Conservation (phyloP, 345 rosid genomes). For the Bruguiera gymnorhiza region DNA sequence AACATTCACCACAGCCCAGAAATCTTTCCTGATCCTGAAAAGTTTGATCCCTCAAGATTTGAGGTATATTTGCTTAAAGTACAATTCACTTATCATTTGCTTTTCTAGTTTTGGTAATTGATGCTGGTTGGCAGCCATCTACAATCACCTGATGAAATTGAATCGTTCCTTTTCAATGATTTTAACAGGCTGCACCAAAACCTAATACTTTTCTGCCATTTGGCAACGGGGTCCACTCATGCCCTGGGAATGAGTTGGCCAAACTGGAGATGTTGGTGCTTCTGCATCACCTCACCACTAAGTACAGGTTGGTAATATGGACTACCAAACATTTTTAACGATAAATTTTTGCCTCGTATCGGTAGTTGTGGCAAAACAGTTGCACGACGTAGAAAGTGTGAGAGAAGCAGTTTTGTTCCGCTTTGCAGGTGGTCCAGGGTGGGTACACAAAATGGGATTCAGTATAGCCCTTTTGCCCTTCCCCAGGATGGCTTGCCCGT, state of each 20-base stretch:
- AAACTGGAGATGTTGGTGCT: slow-evolving; percentile 70
- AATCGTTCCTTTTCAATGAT: slow-evolving; percentile 5
- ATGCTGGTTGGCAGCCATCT: no score
- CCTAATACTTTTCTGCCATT: slow-evolving; percentile 90
- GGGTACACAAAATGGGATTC: slow-evolving; percentile 58
- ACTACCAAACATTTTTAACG: neutral
- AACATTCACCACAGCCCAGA: slow-evolving; percentile 48
- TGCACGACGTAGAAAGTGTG: slow-evolving; percentile 27
- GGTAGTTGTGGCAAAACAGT: neutral
- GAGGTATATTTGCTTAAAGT: slow-evolving; percentile 23
- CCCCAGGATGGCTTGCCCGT: slow-evolving; percentile 86
- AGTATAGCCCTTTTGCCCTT: slow-evolving; percentile 81
- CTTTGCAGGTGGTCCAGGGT: slow-evolving; percentile 57
- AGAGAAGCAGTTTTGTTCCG: slow-evolving; percentile 12
- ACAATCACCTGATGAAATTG: neutral
- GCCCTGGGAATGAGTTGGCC: slow-evolving; percentile 89
- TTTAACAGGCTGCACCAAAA: slow-evolving; percentile 61
- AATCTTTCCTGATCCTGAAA: slow-evolving; percentile 38
- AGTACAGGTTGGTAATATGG: slow-evolving; percentile 62
- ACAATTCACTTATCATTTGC: neutral
- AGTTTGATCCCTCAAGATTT: slow-evolving; percentile 51
- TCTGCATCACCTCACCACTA: slow-evolving; percentile 84
- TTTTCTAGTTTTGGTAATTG: no score
- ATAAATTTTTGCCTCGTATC: no score
- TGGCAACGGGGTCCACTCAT: slow-evolving; percentile 82